A percentile compares a stretch with the other conserved stretches of the same genome.
Evolutionary conservation across 2,329 filamentous ascomycete genomes (phyloP).

Genomic region (Kalmusia sp.): DNA sequence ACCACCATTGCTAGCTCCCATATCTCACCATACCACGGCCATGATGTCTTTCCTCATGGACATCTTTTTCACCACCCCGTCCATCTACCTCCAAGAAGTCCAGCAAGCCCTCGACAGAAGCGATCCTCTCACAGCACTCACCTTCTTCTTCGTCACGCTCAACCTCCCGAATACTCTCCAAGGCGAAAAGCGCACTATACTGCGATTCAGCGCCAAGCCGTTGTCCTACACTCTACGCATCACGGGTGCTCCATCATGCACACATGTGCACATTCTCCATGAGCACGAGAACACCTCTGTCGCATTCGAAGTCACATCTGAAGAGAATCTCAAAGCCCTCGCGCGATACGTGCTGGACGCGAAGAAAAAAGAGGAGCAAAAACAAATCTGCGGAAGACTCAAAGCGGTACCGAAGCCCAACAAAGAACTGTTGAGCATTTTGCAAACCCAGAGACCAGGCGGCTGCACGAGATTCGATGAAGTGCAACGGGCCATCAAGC

Average conservation of each 20-base stretch:
- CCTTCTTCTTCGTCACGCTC: not conserved
- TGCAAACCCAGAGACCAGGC: not conserved
- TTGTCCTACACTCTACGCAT: constrained; percentile 1
- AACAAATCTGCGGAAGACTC: not conserved
- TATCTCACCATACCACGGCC: no score
- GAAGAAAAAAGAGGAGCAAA: not conserved
- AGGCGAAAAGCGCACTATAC: not conserved
- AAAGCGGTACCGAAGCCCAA: not conserved
- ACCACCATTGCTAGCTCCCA: no score
- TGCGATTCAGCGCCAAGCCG: not conserved
- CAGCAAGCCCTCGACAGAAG: not conserved
- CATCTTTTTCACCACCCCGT: not conserved
- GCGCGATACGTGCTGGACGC: not conserved
- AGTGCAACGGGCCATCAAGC: not conserved
- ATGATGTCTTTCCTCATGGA: not conserved
- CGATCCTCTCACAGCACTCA: not conserved
- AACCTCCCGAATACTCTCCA: not conserved
- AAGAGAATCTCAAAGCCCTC: not conserved
- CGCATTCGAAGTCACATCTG: not conserved
- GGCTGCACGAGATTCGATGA: not conserved
- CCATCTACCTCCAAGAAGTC: not conserved
- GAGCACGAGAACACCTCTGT: not conserved
- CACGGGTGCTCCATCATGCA: not conserved
- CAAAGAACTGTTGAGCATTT: not conserved
- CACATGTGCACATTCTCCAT: not conserved